Percentiles rank a stretch among this genome's conserved stretches.
These are phyloP conservation scores for Paspalum vaginatum DNA, from an alignment of 176 grass and related monocot genomes.

Conservation along the genomic window DNA sequence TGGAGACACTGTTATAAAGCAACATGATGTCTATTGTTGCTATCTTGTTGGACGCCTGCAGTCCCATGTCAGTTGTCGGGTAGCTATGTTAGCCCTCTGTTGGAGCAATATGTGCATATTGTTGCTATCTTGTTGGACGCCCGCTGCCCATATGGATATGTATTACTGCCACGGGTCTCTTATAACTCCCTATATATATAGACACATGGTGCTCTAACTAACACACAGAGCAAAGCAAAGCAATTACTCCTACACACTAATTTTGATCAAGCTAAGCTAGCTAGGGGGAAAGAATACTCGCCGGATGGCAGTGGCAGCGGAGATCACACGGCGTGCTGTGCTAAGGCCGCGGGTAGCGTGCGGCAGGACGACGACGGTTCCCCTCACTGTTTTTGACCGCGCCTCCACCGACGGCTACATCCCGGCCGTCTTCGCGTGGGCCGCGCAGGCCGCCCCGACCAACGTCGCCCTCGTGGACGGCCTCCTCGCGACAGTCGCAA, in stretches of 20 bases:
- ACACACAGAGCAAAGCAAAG: background rate
- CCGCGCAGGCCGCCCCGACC: conserved; percentile 18
- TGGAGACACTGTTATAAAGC: no score
- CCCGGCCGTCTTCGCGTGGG: conserved; percentile 47
- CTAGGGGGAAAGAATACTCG: no score
- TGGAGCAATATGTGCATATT: no score
- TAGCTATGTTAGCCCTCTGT: no score
- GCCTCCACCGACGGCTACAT: conserved; percentile 46
- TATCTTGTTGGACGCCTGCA: no score
- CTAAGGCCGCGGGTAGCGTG: background rate
- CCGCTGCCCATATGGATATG: no score
- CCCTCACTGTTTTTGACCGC: conserved; percentile 47
- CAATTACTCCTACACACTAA: background rate
- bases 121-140: background rate
- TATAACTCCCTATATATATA: background rate
- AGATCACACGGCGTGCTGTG: conserved; percentile 11
- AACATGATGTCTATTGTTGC: no score
- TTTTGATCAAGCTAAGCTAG: background rate
- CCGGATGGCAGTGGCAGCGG: conserved; percentile 13
- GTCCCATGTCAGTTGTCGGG: no score
- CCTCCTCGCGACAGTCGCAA: conserved; percentile 8
- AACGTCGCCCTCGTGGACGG: conserved; percentile 35
- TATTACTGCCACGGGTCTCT: no score
- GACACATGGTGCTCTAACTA: background rate
- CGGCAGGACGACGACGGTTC: background rate